Conservation (phyloP, 306 rosid genomes). For the Prinsepia uniflora region DNA sequence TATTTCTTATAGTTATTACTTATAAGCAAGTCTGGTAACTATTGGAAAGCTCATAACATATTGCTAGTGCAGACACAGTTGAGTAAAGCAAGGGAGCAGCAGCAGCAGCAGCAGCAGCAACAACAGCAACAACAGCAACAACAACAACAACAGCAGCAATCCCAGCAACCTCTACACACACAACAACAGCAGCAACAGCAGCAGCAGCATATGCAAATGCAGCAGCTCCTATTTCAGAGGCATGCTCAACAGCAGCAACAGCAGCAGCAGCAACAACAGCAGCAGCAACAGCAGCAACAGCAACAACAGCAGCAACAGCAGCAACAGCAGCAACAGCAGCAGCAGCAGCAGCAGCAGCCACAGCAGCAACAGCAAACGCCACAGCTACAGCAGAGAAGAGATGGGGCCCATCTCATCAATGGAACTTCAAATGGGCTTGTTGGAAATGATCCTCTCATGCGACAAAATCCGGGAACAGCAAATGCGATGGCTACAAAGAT, state of each 20-base stretch:
- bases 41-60: constrained; percentile 31
- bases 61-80: constrained; percentile 66
- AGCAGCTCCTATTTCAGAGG: constrained; percentile 43
- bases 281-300: constrained; percentile 59
- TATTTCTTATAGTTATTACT: constrained; percentile 5
- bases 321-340: constrained; percentile 58
- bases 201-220: constrained; percentile 34
- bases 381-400: constrained; percentile 79
- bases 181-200: constrained; percentile 49
- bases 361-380: constrained; percentile 46
- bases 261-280: constrained; percentile 35
- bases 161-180: constrained; percentile 28
- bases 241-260: constrained; percentile 73
- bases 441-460: constrained; percentile 67
- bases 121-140: constrained; percentile 38
- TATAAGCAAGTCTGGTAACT: constrained; percentile 6
- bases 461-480: constrained; percentile 80
- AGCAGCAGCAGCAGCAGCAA: constrained; percentile 59
- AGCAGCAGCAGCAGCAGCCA: constrained; percentile 44
- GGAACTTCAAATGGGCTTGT: constrained; percentile 81
- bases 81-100: constrained; percentile 91
- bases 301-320: constrained; percentile 39
- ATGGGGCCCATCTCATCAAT: constrained; percentile 76
- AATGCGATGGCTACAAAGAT: constrained; percentile 89
- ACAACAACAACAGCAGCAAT: constrained; percentile 46